Conservation (phyloP, 176 grass and related monocot species). For the Aegilops sharonensis region DNA sequence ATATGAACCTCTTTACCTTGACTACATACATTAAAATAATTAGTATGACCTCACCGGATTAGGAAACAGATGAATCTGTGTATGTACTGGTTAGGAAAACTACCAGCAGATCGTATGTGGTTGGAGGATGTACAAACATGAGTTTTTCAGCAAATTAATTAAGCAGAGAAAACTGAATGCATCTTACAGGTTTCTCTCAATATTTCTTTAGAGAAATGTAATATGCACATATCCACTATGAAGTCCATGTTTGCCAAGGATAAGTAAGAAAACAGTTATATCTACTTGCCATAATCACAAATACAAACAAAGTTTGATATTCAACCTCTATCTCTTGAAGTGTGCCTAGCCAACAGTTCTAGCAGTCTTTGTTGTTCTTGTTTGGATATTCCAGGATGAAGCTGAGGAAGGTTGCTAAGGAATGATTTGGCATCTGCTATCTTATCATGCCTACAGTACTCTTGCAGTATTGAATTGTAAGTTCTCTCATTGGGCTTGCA, state of each 20-base stretch:
- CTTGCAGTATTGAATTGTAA: constrained; percentile 68
- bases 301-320: neutral
- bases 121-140: neutral
- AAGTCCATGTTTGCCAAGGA: neutral
- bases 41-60: neutral
- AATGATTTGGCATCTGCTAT: constrained; percentile 57
- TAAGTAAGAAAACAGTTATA: neutral
- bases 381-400: constrained; percentile 71
- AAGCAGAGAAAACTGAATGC: neutral
- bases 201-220: constrained; percentile 18
- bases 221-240: constrained; percentile 19
- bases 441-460: constrained; percentile 57
- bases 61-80: neutral
- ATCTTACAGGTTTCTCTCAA: neutral
- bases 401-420: constrained; percentile 52
- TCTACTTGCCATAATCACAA: neutral
- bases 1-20: neutral
- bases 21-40: neutral
- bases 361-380: constrained; percentile 42
- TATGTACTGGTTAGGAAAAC: constrained; percentile 13
- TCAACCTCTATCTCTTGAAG: constrained; percentile 5
- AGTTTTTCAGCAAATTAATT: constrained; percentile 4
- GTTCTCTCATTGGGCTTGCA: constrained; percentile 88
- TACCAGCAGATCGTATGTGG: neutral
- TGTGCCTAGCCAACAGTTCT: constrained; percentile 39